Base-by-base conservation (phyloP, 2,329 filamentous ascomycete genomes). In the Alternaria sp. region DNA sequence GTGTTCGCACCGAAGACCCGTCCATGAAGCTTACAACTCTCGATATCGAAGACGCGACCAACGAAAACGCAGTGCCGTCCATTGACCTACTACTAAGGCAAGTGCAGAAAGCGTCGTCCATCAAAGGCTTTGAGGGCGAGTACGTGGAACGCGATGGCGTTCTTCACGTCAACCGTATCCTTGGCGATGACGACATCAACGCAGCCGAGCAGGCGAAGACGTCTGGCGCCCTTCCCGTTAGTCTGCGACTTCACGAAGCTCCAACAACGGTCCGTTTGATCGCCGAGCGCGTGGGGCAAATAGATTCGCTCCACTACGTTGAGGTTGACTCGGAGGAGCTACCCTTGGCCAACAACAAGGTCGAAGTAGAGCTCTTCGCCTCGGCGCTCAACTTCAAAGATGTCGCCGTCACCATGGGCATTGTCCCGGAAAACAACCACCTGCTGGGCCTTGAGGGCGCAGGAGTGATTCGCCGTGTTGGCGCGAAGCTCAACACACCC, bases 391-490 rank as follows among this genome's bases (percentile, higher is more conserved):
- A 66, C 43, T 70, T 52, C 59, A 60, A 62, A 25, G 65, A 69
- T 45, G 21, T 70, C 12, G 57, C 61, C 49, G 26, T 62, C 52
- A 32, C 54, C 5, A 64, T 69, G 65, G 80, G 79, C 5, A 74
- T 79, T 44, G 55, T 80, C 10, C 32, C 36, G 11, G 36, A 59
- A 43, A 45, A 62, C 21, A 60, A 70, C 25, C 36, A 57, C 2
- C 43, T 58, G 17, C n/a, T 70, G 1, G 68, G 67, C 13, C 53
- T 55, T 13, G 68, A 71, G 30, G 30, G 30, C 30, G 30, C 30
- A 32, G 30, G 30, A 32, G 30, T 32, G 12, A 32, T 32, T 32
- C 30, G 30, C 1, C 30, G 30, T 32, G 30, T 32, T 32, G 30
- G 30, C 5, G 30, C 30, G 30, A 32, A 32, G 30, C 30, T 32